These are phyloP conservation scores for Trifolium repens DNA, from an alignment of 306 rosid species.

Conservation along the genomic window DNA sequence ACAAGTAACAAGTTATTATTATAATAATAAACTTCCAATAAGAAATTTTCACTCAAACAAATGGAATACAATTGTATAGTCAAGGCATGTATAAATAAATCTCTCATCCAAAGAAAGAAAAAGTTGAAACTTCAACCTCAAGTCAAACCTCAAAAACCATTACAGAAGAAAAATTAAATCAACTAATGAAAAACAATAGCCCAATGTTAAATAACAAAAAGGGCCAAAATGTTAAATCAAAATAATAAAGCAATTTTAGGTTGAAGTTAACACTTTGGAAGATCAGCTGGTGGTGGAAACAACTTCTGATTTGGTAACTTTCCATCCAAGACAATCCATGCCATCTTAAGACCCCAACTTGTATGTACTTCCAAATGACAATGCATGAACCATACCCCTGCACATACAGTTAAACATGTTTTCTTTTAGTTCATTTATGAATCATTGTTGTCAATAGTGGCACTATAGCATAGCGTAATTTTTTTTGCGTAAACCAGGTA, in stretches of 20 bases:
- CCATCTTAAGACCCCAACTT: conserved; percentile 79
- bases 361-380: conserved; percentile 72
- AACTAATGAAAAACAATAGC: neutral
- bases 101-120: conserved; percentile 17
- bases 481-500: too few species aligned
- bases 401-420: neutral
- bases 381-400: conserved; percentile 76
- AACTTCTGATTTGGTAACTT: conserved; percentile 64
- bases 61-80: conserved; percentile 14
- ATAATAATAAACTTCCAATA: neutral
- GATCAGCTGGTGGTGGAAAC: conserved; percentile 71
- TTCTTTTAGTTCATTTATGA: neutral
- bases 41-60: neutral
- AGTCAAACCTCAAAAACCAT: neutral
- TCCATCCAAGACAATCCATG: conserved; percentile 72
- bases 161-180: neutral
- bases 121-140: neutral
- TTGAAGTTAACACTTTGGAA: conserved; percentile 55
- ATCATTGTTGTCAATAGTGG: too few species aligned
- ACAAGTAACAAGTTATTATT: neutral
- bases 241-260: neutral
- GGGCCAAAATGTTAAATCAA: conserved; percentile 12
- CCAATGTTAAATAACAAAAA: conserved; percentile 17
- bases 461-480: too few species aligned
- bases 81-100: conserved; percentile 29